These are phyloP conservation scores for Pleurotus tuber-regium DNA, from an alignment of 768 basidiomycete species.

Conservation along the genomic window DNA sequence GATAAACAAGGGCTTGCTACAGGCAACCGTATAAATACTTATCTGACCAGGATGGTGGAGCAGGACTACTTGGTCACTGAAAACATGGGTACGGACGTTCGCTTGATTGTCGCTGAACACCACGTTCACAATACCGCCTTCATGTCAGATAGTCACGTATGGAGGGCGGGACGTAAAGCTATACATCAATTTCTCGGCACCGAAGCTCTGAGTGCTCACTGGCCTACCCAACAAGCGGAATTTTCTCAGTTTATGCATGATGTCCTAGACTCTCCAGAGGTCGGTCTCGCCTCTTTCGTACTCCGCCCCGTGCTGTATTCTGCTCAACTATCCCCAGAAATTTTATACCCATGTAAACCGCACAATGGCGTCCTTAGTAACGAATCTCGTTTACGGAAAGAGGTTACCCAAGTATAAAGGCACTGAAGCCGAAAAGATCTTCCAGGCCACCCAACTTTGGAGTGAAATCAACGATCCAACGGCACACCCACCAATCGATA, in stretches of 20 bases:
- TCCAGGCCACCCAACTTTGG: constrained; percentile 1
- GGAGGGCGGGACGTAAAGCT: constrained; percentile 17
- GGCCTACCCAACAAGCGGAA: constrained; percentile 27
- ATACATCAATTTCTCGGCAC: constrained; percentile 17
- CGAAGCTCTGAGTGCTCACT: constrained; percentile 16
- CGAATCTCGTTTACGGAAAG: constrained; percentile 14
- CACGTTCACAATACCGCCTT: neutral
- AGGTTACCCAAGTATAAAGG: constrained; percentile 16
- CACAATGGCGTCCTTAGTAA: constrained; percentile 11
- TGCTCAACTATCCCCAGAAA: constrained; percentile 2
- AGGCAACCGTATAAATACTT: constrained; percentile 21
- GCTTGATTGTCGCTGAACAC: no score
- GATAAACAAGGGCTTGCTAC: constrained; percentile 23
- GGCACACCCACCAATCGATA: constrained; percentile 14
- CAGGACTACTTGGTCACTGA: neutral
- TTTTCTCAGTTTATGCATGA: constrained; percentile 27
- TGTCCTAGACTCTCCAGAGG: constrained; percentile 24
- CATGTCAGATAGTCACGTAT: constrained; percentile 10
- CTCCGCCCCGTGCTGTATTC: constrained; percentile 4
- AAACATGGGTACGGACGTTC: neutral
- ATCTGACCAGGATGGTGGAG: constrained; percentile 12
- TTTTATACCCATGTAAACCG: constrained; percentile 10
- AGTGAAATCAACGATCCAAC: constrained; percentile 8
- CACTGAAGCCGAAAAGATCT: constrained; percentile 2
- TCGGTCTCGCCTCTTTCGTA: constrained; percentile 5